Conservation (phyloP, 345 rosid genomes). For the Ceriops tagal region DNA sequence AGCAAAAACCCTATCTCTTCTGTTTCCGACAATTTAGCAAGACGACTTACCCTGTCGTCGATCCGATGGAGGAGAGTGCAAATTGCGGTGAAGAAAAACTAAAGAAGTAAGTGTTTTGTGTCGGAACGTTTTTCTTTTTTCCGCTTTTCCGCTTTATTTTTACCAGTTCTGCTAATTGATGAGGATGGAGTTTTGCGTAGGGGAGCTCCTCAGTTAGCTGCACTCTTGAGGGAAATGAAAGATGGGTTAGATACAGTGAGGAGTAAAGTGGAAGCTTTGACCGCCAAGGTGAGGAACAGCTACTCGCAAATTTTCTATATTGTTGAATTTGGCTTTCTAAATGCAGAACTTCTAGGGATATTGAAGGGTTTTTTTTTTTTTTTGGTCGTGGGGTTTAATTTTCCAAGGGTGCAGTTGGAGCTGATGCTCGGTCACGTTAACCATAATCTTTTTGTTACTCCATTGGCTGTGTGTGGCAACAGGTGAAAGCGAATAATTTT, state of each 20-base stretch:
- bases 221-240: conserved; percentile 68
- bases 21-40: too few species aligned
- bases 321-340: too few species aligned
- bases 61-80: conserved; percentile 7
- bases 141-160: not conserved
- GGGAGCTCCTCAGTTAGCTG: conserved; percentile 61
- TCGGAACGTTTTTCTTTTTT: not conserved
- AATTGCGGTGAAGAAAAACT: not conserved
- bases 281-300: conserved; percentile 50
- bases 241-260: conserved; percentile 69
- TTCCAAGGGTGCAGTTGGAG: too few species aligned
- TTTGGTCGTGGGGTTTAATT: not conserved
- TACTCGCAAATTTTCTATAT: not conserved
- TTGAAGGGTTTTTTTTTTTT: not conserved
- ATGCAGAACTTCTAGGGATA: too few species aligned
- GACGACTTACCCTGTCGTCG: not conserved
- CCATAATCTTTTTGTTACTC: not conserved
- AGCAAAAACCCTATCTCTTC: too few species aligned
- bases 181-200: conserved; percentile 26
- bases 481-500: conserved; percentile 71
- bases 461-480: not conserved
- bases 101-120: conserved; percentile 10
- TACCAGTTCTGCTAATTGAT: not conserved
- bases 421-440: not conserved
- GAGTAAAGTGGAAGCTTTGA: conserved; percentile 66